phyloP scores from a whole-genome alignment of 495 filamentous ascomycete genomes.

The Parachaetomium inaequale region DNA sequence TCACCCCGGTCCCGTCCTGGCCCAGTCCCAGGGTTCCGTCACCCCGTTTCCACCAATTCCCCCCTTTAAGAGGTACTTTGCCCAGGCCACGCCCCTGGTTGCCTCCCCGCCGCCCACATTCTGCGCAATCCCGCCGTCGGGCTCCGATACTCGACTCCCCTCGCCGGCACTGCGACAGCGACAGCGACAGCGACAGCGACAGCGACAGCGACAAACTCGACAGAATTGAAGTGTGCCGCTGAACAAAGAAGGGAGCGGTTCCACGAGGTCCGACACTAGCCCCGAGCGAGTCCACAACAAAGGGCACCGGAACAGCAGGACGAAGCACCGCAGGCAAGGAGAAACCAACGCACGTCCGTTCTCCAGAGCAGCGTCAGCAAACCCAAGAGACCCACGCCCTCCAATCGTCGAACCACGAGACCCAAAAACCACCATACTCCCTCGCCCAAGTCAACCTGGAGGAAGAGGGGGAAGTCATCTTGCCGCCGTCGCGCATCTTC shows the following conservation, averaged over 20 bases:
- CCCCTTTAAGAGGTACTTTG: constrained; percentile 25
- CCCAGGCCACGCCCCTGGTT: constrained; percentile 21
- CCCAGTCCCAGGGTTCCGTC: constrained; percentile 1
- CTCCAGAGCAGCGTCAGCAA: not conserved
- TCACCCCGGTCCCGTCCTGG: constrained; percentile 2
- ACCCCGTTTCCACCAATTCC: constrained; percentile 12
- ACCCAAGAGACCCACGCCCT: not conserved
- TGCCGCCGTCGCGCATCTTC: not conserved
- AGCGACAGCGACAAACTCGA: too few species aligned
- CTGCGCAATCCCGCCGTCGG: constrained; percentile 15
- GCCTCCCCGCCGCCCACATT: constrained; percentile 25
- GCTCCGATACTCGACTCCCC: constrained; percentile 10
- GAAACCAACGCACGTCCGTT: not conserved
- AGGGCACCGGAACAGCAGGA: constrained; percentile 9
- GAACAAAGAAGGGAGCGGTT: constrained; percentile 19
- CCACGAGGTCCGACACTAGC: too few species aligned
- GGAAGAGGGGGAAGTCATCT: not conserved
- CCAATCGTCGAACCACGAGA: too few species aligned
- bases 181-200: too few species aligned
- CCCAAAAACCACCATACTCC: too few species aligned
- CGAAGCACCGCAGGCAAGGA: not conserved
- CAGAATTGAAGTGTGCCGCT: constrained; percentile 4
- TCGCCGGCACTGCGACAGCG: constrained; percentile 14
- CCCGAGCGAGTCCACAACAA: too few species aligned
- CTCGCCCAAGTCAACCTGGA: not conserved